Evolutionary conservation across 352 stramenopile species (phyloP).

Genomic region (Phytophthora boehmeriae): DNA sequence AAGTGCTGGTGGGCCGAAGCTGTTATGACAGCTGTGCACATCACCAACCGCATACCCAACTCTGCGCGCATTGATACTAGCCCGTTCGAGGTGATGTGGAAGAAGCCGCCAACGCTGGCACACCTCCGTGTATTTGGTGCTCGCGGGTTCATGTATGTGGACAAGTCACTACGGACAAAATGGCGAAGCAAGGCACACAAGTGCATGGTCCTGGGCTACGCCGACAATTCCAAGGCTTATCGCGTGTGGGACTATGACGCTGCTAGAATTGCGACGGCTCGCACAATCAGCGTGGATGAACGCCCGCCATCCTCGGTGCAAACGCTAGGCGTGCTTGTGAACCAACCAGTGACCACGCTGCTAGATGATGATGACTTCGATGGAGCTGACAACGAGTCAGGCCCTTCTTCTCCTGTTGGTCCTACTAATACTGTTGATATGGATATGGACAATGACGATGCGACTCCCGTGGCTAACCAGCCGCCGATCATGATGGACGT

Average conservation of each 20-base stretch:
- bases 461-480: neutral
- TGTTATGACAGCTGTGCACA: too few species aligned
- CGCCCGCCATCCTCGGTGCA: neutral
- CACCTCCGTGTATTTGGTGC: slow-evolving; percentile 7
- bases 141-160: slow-evolving; percentile 1
- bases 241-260: slow-evolving; percentile 14
- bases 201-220: slow-evolving; percentile 11
- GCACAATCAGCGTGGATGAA: neutral
- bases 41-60: too few species aligned
- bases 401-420: too few species aligned
- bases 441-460: neutral
- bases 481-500: neutral
- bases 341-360: neutral
- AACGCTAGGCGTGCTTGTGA: neutral
- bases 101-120: neutral
- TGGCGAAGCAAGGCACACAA: slow-evolving; percentile 4
- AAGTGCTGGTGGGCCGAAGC: slow-evolving; percentile 12
- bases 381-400: neutral
- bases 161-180: slow-evolving; percentile 3
- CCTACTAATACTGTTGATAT: neutral
- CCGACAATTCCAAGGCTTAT: slow-evolving; percentile 8
- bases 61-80: too few species aligned
- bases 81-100: neutral
- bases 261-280: too few species aligned
- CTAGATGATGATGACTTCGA: neutral